Conservation (phyloP, 2,329 filamentous ascomycete species). For the Chaetomium sp. region DNA sequence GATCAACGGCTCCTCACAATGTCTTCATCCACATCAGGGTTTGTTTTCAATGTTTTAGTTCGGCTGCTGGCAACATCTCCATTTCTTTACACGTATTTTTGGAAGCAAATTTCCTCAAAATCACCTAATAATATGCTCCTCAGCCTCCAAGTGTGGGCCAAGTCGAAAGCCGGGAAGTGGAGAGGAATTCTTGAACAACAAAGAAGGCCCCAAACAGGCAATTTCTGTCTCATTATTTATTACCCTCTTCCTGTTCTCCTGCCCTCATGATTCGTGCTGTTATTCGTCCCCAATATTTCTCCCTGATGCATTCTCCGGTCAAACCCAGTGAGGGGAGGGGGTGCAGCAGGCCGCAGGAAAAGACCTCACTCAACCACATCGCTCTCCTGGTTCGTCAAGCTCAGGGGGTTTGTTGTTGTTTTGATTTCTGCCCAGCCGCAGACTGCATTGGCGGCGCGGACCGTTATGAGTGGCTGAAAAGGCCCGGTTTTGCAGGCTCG, state of each 20-base stretch:
- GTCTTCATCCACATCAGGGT: neutral
- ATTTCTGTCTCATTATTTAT: too few relatives aligned
- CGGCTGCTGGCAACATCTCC: too few relatives aligned
- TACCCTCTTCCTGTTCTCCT: too few relatives aligned
- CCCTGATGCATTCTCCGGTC: too few relatives aligned
- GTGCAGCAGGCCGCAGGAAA: too few relatives aligned
- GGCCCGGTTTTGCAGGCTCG: neutral
- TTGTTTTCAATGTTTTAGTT: neutral
- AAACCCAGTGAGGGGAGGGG: too few relatives aligned
- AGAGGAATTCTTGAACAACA: too few relatives aligned
- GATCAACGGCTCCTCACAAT: neutral
- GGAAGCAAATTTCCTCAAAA: neutral
- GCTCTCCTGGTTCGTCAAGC: constrained; percentile 11
- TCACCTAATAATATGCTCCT: neutral
- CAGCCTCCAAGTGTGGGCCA: too few relatives aligned
- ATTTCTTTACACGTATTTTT: neutral
- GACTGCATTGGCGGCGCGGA: constrained; percentile 8
- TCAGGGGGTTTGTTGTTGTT: constrained; percentile 21
- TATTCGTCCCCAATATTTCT: too few relatives aligned
- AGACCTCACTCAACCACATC: neutral
- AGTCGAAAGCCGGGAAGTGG: too few relatives aligned
- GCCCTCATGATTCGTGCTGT: too few relatives aligned
- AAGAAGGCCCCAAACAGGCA: too few relatives aligned
- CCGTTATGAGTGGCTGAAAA: constrained; percentile 15
- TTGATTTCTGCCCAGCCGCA: constrained; percentile 16